These are phyloP conservation scores for Diaporthe citri DNA, from an alignment of 2,329 filamentous ascomycete species.

Conservation along the genomic window DNA sequence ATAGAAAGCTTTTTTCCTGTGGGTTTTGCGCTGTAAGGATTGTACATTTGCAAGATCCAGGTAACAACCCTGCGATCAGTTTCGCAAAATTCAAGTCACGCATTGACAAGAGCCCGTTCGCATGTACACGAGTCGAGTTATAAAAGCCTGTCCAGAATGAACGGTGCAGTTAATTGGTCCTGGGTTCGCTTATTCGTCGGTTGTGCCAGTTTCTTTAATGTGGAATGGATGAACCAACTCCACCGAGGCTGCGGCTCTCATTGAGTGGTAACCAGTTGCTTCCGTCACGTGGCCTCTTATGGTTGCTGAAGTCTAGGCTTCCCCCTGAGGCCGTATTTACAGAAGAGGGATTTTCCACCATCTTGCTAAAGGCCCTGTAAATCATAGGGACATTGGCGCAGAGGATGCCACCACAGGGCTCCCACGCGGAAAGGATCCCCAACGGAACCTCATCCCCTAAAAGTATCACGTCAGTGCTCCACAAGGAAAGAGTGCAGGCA, in stretches of 20 bases:
- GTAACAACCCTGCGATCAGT: no score
- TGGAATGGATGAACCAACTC: background rate
- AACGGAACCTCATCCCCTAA: background rate
- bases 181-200: background rate
- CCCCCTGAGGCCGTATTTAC: background rate
- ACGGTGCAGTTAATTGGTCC: background rate
- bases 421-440: background rate
- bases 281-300: background rate
- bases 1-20: no score
- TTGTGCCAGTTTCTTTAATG: background rate
- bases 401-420: background rate
- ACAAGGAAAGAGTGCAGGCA: background rate
- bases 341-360: background rate
- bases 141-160: no score
- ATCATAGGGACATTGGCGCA: background rate
- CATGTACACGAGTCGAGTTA: no score
- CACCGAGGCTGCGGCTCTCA: background rate
- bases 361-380: background rate
- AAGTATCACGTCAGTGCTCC: background rate
- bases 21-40: no score
- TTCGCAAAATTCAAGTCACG: background rate
- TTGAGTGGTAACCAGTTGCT: no score
- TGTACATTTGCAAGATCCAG: no score
- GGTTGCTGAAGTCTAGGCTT: background rate
- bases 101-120: background rate